Percentiles rank a stretch among this genome's conserved stretches.
Evolutionary conservation across 305 asterid species (phyloP).

Genomic region (Nicotiana rustica): DNA sequence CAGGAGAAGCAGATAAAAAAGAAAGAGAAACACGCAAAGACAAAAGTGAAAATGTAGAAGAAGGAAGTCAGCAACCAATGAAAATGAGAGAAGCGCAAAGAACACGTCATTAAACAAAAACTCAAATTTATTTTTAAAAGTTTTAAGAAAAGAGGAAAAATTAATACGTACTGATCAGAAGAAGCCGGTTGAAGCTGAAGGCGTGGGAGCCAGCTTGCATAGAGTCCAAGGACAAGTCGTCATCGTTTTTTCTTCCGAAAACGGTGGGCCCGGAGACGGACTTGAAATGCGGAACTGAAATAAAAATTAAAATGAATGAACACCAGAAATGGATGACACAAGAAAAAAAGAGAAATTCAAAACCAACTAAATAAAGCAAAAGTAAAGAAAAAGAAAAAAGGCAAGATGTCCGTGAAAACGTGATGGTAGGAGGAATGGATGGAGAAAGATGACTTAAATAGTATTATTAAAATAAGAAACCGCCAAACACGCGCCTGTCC

Average conservation of each 20-base stretch:
- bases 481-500: constrained; percentile 32
- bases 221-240: background rate
- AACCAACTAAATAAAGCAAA: constrained; percentile 26
- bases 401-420: constrained; percentile 37
- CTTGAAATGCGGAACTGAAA: constrained; percentile 37
- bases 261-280: constrained; percentile 25
- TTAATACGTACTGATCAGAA: too few relatives aligned
- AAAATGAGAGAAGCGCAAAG: background rate
- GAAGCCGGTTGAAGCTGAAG: background rate
- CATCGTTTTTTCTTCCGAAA: background rate
- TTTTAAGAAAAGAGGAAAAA: too few relatives aligned
- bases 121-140: too few relatives aligned
- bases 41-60: background rate
- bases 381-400: background rate
- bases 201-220: background rate
- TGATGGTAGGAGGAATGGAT: constrained; percentile 15
- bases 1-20: background rate
- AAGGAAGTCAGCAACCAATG: background rate
- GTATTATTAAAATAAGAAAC: background rate
- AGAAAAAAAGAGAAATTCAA: constrained; percentile 30
- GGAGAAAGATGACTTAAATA: background rate
- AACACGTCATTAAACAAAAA: background rate
- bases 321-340: constrained; percentile 32
- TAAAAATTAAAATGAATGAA: constrained; percentile 24
- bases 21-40: background rate